These are phyloP conservation scores for Lipomyces sp. DNA, from an alignment of 805 yeast genomes.

Conservation along the genomic window DNA sequence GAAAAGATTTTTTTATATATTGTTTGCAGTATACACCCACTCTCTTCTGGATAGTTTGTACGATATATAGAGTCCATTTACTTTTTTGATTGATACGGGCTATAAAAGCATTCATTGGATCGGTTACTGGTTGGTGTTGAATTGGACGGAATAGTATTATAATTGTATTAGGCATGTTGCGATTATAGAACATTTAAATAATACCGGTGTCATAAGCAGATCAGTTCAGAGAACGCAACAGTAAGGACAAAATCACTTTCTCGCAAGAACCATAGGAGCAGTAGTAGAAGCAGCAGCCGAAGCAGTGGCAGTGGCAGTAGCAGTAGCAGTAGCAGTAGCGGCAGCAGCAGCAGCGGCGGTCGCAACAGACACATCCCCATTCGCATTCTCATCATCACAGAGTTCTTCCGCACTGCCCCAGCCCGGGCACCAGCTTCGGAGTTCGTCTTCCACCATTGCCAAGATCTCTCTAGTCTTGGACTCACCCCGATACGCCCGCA, in stretches of 20 bases:
- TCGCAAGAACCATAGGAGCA: neutral
- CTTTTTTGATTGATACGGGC: neutral
- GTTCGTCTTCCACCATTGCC: slow-evolving; percentile 25
- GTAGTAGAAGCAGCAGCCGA: slow-evolving; percentile 2
- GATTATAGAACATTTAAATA: neutral
- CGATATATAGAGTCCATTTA: neutral
- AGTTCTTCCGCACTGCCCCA: neutral
- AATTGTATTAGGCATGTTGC: neutral
- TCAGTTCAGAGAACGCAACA: neutral
- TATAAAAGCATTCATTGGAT: slow-evolving; percentile 1
- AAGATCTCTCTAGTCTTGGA: slow-evolving; percentile 22
- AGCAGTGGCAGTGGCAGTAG: slow-evolving; percentile 5
- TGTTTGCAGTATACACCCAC: neutral
- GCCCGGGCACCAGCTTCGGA: slow-evolving; percentile 23
- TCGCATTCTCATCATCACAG: slow-evolving; percentile 3
- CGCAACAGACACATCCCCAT: neutral
- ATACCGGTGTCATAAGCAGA: neutral
- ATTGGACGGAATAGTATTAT: neutral
- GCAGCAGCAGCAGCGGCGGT: slow-evolving; percentile 9
- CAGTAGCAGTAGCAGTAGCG: neutral
- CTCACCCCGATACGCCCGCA: slow-evolving; percentile 23
- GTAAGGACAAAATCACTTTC: neutral
- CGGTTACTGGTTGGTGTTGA: neutral
- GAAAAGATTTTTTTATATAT: neutral
- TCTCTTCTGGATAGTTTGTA: neutral